Base-by-base conservation (phyloP, 768 basidiomycete genomes). In the Bullera alba region DNA sequence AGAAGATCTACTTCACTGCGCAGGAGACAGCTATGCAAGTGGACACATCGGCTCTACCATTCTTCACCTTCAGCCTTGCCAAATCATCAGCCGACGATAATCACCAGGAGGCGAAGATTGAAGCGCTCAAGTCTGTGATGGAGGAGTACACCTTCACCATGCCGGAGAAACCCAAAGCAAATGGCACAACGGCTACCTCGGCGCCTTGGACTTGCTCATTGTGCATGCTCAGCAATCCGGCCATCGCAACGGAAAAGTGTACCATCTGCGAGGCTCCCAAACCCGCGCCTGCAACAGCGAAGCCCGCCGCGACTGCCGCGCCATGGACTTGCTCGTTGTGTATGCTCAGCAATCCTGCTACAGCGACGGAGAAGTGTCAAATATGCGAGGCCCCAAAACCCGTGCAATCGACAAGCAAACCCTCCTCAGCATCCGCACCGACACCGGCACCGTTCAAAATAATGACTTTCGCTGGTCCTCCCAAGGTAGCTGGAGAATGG, bases 311-410 rank as follows among this genome's bases (percentile, higher is more conserved):
- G 3, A 14, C 54, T n/a, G 10, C 35, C 14, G n/a, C 34, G 15
- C n/a, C 46, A 17, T 86, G 85, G 85, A 79, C 57, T 10, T 87
- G 85, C 62, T 68, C 69, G 1, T 57, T 66, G 2, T 87, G 86
- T 53, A 74, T 72, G 63, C 58, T 77, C 34, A 62, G 66, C 41
- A 79, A 77, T 49, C 63, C 76, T 2, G 73, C 54, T 8, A 63
- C 51, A 26, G 76, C 71, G 14, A 72, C 57, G 50, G 76, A 76
- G 26, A 79, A 79, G 58, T 80, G 79, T 54, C 70, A 69, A 4
- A 50, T 77, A 12, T 80, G 79, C 42, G 80, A 79, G 25, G 54
- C 74, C 1, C 74, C 73, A 14, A 10, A 19, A 19, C 38, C 38
- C 8, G 8, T 8, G 32, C 8, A n/a, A n/a, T n/a, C n/a, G n/a